Conservation (phyloP, 2,329 filamentous ascomycete species). For the Zymoseptoria pseudotritici region DNA sequence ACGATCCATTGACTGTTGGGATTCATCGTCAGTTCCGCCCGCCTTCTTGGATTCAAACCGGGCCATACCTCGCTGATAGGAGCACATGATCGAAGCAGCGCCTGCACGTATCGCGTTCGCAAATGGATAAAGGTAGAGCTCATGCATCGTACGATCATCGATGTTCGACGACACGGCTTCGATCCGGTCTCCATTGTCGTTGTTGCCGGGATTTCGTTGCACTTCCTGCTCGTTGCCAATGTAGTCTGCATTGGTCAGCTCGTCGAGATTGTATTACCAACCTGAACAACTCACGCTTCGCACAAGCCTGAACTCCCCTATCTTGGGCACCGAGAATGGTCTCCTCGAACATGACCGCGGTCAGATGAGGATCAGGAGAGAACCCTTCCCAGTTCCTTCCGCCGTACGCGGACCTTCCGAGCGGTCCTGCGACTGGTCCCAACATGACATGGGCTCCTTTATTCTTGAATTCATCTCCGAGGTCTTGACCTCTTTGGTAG, state of each 20-base stretch:
- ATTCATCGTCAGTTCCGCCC: conserved; percentile 55
- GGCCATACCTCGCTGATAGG: conserved; percentile 41
- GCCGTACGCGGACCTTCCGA: background rate
- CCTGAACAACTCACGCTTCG: conserved; percentile 57
- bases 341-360: conserved; percentile 68
- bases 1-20: conserved; percentile 55
- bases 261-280: conserved; percentile 51
- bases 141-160: conserved; percentile 58
- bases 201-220: conserved; percentile 19
- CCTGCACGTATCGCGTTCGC: conserved; percentile 25
- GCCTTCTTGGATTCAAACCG: background rate
- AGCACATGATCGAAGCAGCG: conserved; percentile 29
- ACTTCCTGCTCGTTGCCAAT: conserved; percentile 47
- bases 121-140: conserved; percentile 36
- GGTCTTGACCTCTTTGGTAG: conserved; percentile 67
- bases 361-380: conserved; percentile 75
- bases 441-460: conserved; percentile 71
- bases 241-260: conserved; percentile 58
- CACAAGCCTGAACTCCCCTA: conserved; percentile 64
- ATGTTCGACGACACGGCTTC: conserved; percentile 28
- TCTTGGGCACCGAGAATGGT: conserved; percentile 71
- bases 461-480: conserved; percentile 62
- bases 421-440: conserved; percentile 57
- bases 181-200: conserved; percentile 25
- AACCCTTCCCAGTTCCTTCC: conserved; percentile 54